A percentile compares a stretch with the other conserved stretches of the same genome.
Evolutionary conservation across 78 protist genomes (phyloP).

Genomic region (Dictyostelium citrinum): DNA sequence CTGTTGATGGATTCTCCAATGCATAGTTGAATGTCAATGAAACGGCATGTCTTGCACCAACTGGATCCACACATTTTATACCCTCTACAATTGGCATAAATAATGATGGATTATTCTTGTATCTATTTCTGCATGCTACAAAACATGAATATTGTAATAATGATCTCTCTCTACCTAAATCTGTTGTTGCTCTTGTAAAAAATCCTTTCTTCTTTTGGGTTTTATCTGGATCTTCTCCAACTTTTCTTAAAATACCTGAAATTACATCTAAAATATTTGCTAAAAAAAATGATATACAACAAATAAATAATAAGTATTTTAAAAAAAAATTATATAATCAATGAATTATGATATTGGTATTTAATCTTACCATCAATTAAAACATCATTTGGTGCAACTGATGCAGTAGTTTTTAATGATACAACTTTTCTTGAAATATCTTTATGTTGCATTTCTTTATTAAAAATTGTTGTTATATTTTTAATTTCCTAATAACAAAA

Average conservation of each 20-base stretch:
- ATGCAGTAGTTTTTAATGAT: constrained; percentile 68
- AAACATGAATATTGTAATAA: constrained; percentile 64
- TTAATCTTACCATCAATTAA: constrained; percentile 37
- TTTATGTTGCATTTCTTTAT: constrained; percentile 52
- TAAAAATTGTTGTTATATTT: constrained; percentile 49
- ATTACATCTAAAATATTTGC: constrained; percentile 64
- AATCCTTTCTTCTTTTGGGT: constrained; percentile 57
- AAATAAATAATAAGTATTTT: background rate
- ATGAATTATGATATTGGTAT: too few relatives aligned
- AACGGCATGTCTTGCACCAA: constrained; percentile 77
- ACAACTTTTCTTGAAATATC: constrained; percentile 75
- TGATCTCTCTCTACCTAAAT: constrained; percentile 72
- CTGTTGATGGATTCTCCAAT: constrained; percentile 48
- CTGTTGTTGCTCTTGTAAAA: constrained; percentile 51
- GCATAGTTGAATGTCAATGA: constrained; percentile 48
- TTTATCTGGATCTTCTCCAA: constrained; percentile 68
- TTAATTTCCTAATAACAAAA: constrained; percentile 33
- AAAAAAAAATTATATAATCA: too few relatives aligned
- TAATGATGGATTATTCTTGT: constrained; percentile 64
- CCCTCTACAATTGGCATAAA: constrained; percentile 77
- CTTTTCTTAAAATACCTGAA: constrained; percentile 71
- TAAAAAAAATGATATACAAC: background rate
- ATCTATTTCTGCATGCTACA: constrained; percentile 79
- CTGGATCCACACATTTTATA: constrained; percentile 73
- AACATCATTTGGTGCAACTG: constrained; percentile 66